Base-by-base conservation (phyloP, 306 rosid species). In the Pterocarpus macrocarpus region DNA sequence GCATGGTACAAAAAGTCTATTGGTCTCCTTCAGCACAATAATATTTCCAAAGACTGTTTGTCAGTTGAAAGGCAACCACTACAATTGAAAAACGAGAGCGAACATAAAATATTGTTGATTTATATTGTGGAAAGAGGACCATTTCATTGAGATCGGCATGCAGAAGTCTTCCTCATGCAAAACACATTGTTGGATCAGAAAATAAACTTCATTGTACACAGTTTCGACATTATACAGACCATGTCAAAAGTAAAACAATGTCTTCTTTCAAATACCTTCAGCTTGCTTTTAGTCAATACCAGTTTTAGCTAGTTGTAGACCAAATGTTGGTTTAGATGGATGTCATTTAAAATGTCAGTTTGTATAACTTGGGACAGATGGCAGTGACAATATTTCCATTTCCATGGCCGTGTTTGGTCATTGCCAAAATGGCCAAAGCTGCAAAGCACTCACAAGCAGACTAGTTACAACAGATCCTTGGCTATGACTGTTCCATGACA, bases 51-150 rank as follows among this genome's bases (percentile, higher is more conserved):
- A 50, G 71, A 65, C 36, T 56, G 53, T 77, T 82, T 77, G 79
- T 77, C 50, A 69, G 80, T 78, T 71, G 86, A 83, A 83, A 71
- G 78, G 41, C 38, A 44, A 64, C 35, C 75, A 74, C 1, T 17
- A 55, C 41, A 41, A 69, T 82, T 70, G 74, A 82, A 22, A 62
- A 52, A 16, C 41, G 34, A 9, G 32, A 57, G 72, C 32, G 16
- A 7, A 45, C 34, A 34, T n/a, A 67, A 53, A 52, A 41, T 52
- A 52, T 10, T 64, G 69, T 43, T 64, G 41, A 62, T 13, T 73
- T 41, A 53, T 44, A 63, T 38, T 61, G 44, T 45, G 33, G 47
- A 80, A 73, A 72, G 59, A 61, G 13, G 52, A 53, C 11, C 22
- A 71, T 63, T 71, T 38, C 50, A 13, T 50, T 28, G n/a, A 67